Base-by-base conservation (phyloP, 1,284 basidiomycete species). In the Trametes hirsuta region DNA sequence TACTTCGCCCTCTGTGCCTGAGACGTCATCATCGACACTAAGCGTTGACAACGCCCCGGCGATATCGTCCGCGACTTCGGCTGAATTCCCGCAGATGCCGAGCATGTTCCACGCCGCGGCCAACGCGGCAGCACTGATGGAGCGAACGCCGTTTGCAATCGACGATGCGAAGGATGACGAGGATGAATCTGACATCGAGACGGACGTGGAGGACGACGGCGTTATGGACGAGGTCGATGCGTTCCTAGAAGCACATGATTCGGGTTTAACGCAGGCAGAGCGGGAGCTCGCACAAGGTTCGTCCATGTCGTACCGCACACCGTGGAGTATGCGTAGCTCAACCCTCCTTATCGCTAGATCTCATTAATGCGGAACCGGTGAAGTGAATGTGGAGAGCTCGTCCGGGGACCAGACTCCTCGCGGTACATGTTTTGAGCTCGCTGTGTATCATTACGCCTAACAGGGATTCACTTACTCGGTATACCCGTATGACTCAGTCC, bases 171-270 rank as follows among this genome's bases (percentile, higher is more conserved):
- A 87, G 57, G 92, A 94, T 66, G 91, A 89, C 14, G 90, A 93
- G 47, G 90, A 88, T 15, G 86, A 87, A 11, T 66, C 59, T 9
- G 89, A 88, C 8, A 82, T 84, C n/a, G 83, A 82, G 34, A 78
- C 71, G 14, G 84, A 78, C 35, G 83, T 74, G 8, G 82, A 78
- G 53, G 83, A 84, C 62, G 93, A 94, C 69, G 85, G 84, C 55
- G 90, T 96, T 51, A 85, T 97, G 86, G 93, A 95, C 67, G 94
- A 97, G 81, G 92, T 94, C 55, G 94, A 97, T 72, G 94, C 94
- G 2, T 96, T 96, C 82, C 78, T 97, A 53, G 94, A 96, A 71
- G 94, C 88, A 12, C 88, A 96, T 71, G 94, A 95, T 76, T 88
- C 88, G 25, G 93, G 93, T 2, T 77, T 96, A 53, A 89, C 90